Evolutionary conservation across 2,329 filamentous ascomycete species (phyloP), one percentile per base, ranked within the genome.

Genomic region (Trichoderma oligosporum): DNA sequence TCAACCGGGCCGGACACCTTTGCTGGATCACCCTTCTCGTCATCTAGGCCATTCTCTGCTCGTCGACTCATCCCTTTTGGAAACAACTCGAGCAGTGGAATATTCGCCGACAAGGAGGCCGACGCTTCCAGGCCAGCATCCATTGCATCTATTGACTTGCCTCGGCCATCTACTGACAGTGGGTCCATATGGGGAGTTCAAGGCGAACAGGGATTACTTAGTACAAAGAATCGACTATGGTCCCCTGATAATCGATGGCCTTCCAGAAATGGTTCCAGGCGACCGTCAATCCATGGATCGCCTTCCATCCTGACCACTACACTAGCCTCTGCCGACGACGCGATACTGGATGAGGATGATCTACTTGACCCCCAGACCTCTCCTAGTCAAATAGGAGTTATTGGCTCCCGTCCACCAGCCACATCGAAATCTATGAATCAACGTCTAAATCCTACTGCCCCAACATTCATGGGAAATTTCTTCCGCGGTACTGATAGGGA

Each of bases 401-500:
- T 97, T 63, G 93, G 93, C 22, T 95, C 90, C 45, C 85, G 86
- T 3, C 90, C 88, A 2, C 74, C 75, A 4, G 70, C 68, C 6
- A 62, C 68, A 6, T 64, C 73, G 36, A 76, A 70, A 14, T 70
- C 67, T 70, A 81, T 66, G 76, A 86, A 68, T 71, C 85, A 70
- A 74, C 85, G 72, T 65, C 79, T 97, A 25, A 97, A 99, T 66
- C 94, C 94, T 7, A 83, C 89, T 6, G 94, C 93, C 0, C 92
- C 92, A 7, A 89, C 88, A 1, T 97, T 97, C 69, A 93, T 88
- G 72, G 86, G 81, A 8, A 81, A 85, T 35, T 83, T 94, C 58
- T 82, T 85, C 64, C 77, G 79, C 18, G 71, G 68, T 60, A 62
- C 66, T 20, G 77, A 74, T 62, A 67, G 47, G 58, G 71, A 46